Percentiles rank a stretch among this genome's conserved stretches.
phyloP scores from a whole-genome alignment of 768 basidiomycete genomes.

The Dentipellis fragilis region DNA sequence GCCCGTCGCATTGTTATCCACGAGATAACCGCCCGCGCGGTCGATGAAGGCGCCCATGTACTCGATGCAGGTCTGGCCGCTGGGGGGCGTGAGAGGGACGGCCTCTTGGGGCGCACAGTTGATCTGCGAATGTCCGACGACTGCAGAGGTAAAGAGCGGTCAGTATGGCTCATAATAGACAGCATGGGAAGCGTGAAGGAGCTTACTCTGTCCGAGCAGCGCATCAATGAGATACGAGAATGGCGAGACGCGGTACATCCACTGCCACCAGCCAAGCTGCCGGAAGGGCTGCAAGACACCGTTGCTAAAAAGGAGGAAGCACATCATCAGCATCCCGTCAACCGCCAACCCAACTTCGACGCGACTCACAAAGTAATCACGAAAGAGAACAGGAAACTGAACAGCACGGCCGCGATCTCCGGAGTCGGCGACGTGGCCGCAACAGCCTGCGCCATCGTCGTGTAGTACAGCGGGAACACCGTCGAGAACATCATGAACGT shows the following conservation, averaged over 20 bases:
- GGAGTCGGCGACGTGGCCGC: not conserved
- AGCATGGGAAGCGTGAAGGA: not conserved
- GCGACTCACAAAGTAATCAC: conserved; percentile 30
- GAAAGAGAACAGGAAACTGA: conserved; percentile 27
- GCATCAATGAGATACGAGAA: conserved; percentile 30
- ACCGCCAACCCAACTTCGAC: not conserved
- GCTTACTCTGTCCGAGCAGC: conserved; percentile 35
- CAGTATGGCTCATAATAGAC: not conserved
- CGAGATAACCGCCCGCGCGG: conserved; percentile 36
- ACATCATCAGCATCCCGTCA: not conserved
- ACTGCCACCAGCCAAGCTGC: conserved; percentile 34
- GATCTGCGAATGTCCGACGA: conserved; percentile 38
- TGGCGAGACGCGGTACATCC: conserved; percentile 29
- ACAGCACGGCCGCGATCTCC: not conserved
- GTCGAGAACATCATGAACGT: conserved; percentile 29
- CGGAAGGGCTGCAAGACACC: conserved; percentile 38
- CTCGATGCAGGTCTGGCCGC: conserved; percentile 34
- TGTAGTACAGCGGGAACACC: conserved; percentile 29
- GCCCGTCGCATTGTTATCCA: conserved; percentile 26
- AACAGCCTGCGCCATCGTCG: not conserved
- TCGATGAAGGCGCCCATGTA: conserved; percentile 35
- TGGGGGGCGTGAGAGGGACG: conserved; percentile 40
- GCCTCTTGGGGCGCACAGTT: conserved; percentile 52
- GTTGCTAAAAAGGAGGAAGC: conserved; percentile 20
- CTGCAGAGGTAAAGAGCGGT: conserved; percentile 20